Percentiles rank a stretch among this genome's conserved stretches.
phyloP scores from a whole-genome alignment of 2,329 filamentous ascomycete genomes.

The Exophiala lecanii-corni region DNA sequence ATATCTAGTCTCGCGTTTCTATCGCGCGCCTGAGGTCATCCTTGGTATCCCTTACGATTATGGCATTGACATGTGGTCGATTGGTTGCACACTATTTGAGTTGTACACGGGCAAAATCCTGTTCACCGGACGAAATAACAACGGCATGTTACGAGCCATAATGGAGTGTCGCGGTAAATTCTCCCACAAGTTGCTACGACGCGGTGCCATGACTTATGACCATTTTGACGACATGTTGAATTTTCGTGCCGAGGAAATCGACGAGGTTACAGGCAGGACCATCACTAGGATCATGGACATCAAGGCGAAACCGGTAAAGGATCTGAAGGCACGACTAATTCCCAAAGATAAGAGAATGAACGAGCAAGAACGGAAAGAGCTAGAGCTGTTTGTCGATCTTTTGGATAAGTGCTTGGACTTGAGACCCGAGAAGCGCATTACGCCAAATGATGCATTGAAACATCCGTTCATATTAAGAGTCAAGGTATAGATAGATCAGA shows the following conservation, averaged over 20 bases:
- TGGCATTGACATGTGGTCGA: slow-evolving; percentile 94
- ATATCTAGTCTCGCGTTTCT: slow-evolving; percentile 95
- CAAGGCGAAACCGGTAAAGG: slow-evolving; percentile 67
- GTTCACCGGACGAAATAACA: slow-evolving; percentile 92
- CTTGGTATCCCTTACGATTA: slow-evolving; percentile 95
- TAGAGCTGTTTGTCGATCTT: slow-evolving; percentile 79
- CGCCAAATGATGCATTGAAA: slow-evolving; percentile 76
- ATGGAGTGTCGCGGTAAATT: slow-evolving; percentile 95
- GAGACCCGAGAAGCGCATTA: slow-evolving; percentile 89
- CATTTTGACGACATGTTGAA: slow-evolving; percentile 84
- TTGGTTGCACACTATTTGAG: slow-evolving; percentile 95
- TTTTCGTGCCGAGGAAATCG: slow-evolving; percentile 78
- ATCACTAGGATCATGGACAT: slow-evolving; percentile 42
- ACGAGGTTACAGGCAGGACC: slow-evolving; percentile 82
- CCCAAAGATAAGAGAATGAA: slow-evolving; percentile 67
- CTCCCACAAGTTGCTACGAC: slow-evolving; percentile 80
- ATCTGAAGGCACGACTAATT: slow-evolving; percentile 75
- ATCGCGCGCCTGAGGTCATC: slow-evolving; percentile 94
- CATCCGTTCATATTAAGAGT: slow-evolving; percentile 73
- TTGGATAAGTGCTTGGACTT: slow-evolving; percentile 82
- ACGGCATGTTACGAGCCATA: slow-evolving; percentile 94
- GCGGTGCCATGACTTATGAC: slow-evolving; percentile 67
- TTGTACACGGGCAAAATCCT: slow-evolving; percentile 96
- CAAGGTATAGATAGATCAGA: slow-evolving; percentile 16
- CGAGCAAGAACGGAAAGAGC: slow-evolving; percentile 68